These are phyloP conservation scores for Knoxia roxburghii DNA, from an alignment of 257 asterid species.

Conservation along the genomic window DNA sequence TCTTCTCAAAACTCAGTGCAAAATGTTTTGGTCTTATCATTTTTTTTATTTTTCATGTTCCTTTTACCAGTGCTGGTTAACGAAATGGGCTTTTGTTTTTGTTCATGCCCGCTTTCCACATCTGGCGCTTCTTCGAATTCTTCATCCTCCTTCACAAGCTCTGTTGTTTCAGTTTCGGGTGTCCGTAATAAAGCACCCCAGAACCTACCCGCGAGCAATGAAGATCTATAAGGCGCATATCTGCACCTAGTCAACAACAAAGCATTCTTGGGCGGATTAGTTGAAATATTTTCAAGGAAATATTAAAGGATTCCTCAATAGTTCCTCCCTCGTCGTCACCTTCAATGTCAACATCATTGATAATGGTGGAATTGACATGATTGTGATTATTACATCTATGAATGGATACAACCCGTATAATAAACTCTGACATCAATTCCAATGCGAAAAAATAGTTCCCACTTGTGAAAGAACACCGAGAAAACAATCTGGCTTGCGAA, in stretches of 20 bases:
- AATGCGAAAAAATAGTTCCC: slow-evolving; percentile 36
- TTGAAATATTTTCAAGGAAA: slow-evolving; percentile 26
- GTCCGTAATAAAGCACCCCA: slow-evolving; percentile 54
- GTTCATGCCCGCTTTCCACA: slow-evolving; percentile 15
- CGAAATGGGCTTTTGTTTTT: slow-evolving; percentile 12
- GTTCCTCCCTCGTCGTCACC: slow-evolving; percentile 6
- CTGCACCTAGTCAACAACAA: slow-evolving; percentile 74
- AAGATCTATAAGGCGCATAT: slow-evolving; percentile 95
- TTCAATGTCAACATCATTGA: slow-evolving; percentile 20
- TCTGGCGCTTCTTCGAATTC: slow-evolving; percentile 16
- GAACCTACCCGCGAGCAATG: slow-evolving; percentile 63
- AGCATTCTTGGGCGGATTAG: slow-evolving; percentile 64
- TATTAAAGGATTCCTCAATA: slow-evolving; percentile 21
- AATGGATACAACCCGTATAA: slow-evolving; percentile 25
- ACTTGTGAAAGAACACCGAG: slow-evolving; percentile 30
- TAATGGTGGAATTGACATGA: slow-evolving; percentile 11
- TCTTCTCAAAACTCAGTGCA: too few species aligned
- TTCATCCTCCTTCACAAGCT: neutral
- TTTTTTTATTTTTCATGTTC: too few species aligned
- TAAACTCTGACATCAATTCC: slow-evolving; percentile 34
- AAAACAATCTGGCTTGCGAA: slow-evolving; percentile 17
- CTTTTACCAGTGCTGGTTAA: too few species aligned
- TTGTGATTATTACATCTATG: slow-evolving; percentile 13
- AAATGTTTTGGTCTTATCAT: too few species aligned
- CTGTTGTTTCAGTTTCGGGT: neutral